Base-by-base conservation (phyloP, 2,329 filamentous ascomycete genomes). In the Neonectria neomacrospora region DNA sequence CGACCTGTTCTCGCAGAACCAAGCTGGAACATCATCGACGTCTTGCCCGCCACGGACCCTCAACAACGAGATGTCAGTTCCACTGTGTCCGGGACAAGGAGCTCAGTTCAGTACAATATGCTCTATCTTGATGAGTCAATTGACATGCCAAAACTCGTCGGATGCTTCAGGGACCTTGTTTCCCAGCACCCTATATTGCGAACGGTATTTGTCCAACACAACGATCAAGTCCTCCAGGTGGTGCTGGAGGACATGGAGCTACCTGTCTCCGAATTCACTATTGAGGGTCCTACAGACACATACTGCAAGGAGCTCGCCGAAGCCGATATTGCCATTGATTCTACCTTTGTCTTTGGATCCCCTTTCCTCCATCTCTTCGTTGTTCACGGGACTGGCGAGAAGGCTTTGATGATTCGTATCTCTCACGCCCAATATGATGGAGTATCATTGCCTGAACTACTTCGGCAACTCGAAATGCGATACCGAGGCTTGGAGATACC, bases 381-480 rank as follows among this genome's bases (percentile, higher is more conserved):
- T 12, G 52, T 72, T 0, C 58, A 55, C 3, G 68, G 70, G 0
- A 54, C 59, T 3, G 60, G 22, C 6, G 70, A 72, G 30, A 73
- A 70, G 3, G 70, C 67, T 0, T 58, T 72, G 7, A 69, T 72
- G 63, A 73, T 72, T 10, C 70, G 70, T 6, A 68, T 85, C 14
- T 85, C 83, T 0, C 82, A 84, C 64, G 82, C 82, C 0, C 82
- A 84, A 65, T 84, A 84, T 54, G 82, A 84, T 23, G 82, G 82
- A 26, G 79, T 84, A 18, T 83, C 79, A 22, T 73, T 84, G 3
- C 82, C 82, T 0, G 74, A 77, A 5, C 73, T 84, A 1, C 77
- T 82, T 34, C 72, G 75, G 1, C 77, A 81, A 48, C 75, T 84
- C 28, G 76, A 79, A 2, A 72, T 76, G 3, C 74, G 79, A 6